A percentile compares a stretch with the other conserved stretches of the same genome.
Evolutionary conservation across 192 early-diverging fungal species (phyloP).

Genomic region (Funneliformis mosseae): DNA sequence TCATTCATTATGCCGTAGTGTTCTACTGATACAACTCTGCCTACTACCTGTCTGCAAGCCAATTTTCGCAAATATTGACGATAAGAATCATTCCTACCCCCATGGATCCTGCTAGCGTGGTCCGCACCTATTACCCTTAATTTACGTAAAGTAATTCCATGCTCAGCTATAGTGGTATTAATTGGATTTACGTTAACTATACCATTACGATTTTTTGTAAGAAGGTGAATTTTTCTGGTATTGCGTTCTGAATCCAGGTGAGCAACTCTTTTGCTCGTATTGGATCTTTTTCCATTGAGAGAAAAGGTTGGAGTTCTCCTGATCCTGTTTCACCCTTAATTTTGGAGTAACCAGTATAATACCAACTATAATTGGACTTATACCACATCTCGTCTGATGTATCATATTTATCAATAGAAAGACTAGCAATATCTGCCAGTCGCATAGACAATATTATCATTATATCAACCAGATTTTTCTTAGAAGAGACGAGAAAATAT

Average conservation of each 20-base stretch:
- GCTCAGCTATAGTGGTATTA: too few relatives aligned
- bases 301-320: not conserved
- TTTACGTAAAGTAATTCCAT: not conserved
- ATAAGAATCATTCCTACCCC: too few relatives aligned
- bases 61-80: too few relatives aligned
- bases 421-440: not conserved
- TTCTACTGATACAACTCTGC: not conserved
- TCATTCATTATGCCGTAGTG: constrained; percentile 20
- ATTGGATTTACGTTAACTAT: constrained; percentile 7
- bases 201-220: not conserved
- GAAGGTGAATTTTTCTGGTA: not conserved
- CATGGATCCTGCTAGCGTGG: too few relatives aligned
- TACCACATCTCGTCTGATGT: not conserved
- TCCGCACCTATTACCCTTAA: not conserved
- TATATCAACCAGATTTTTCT: constrained; percentile 8
- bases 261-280: too few relatives aligned
- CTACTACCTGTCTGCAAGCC: too few relatives aligned
- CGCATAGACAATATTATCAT: constrained; percentile 24
- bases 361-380: constrained; percentile 18
- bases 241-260: too few relatives aligned
- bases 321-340: constrained; percentile 4
- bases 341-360: constrained; percentile 6
- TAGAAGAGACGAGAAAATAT: not conserved
- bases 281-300: too few relatives aligned
- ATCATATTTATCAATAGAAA: constrained; percentile 9